Evolutionary conservation across 1,284 basidiomycete species (phyloP).

Genomic region (Ceraceosorus guamensis): DNA sequence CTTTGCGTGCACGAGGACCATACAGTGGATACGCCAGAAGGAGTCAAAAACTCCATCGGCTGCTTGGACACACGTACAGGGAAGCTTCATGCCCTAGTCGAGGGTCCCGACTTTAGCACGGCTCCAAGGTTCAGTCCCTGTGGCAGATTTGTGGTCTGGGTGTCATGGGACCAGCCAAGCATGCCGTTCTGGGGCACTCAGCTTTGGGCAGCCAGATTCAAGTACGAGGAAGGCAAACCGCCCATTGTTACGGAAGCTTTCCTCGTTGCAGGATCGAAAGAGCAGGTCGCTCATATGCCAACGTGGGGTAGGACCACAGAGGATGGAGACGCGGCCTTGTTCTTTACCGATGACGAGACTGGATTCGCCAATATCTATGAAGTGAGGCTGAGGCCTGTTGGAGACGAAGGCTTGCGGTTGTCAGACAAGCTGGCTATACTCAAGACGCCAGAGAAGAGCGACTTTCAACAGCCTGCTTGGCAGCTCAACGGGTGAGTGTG

Average conservation of each 20-base stretch:
- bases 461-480: constrained; percentile 61
- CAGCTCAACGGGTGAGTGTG: constrained; percentile 51
- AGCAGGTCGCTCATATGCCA: constrained; percentile 44
- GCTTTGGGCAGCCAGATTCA: constrained; percentile 56
- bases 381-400: constrained; percentile 47
- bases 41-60: constrained; percentile 59
- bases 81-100: constrained; percentile 52
- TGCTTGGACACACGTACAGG: constrained; percentile 55
- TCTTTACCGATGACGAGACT: constrained; percentile 64
- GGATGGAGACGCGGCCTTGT: constrained; percentile 52
- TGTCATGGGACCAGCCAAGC: constrained; percentile 64
- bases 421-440: constrained; percentile 37
- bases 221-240: constrained; percentile 4
- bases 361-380: constrained; percentile 66
- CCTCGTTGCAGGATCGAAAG: constrained; percentile 9
- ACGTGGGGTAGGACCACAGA: constrained; percentile 53
- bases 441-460: constrained; percentile 53
- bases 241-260: constrained; percentile 1
- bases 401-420: constrained; percentile 24
- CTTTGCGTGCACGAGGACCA: constrained; percentile 62
- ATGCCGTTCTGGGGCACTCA: constrained; percentile 74
- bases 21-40: constrained; percentile 56
- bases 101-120: constrained; percentile 64
- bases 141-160: constrained; percentile 62
- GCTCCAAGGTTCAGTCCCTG: constrained; percentile 62